Conservation (phyloP, 2,329 filamentous ascomycete genomes). For the Verticillium dahliae region DNA sequence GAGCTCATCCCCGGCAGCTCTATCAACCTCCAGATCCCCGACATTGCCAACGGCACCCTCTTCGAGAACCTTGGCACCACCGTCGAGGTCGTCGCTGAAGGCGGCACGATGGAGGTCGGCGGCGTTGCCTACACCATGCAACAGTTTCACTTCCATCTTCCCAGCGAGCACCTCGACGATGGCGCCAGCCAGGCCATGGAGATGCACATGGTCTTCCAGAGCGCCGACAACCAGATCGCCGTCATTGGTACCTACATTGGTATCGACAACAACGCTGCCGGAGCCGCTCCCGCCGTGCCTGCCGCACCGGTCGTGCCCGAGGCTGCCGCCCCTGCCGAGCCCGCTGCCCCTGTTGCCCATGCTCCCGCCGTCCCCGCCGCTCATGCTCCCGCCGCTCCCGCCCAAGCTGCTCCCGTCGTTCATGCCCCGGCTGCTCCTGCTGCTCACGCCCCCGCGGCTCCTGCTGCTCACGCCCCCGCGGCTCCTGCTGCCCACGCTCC, state of each 20-base stretch:
- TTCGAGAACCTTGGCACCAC: constrained; percentile 54
- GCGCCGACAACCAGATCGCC: constrained; percentile 29
- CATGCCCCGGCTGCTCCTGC: background rate
- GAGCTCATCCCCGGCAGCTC: constrained; percentile 11
- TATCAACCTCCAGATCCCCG: constrained; percentile 25
- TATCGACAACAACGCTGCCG: constrained; percentile 20
- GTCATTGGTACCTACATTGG: constrained; percentile 38
- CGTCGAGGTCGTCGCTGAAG: constrained; percentile 43
- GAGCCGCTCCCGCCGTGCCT: constrained; percentile 6
- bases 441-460: background rate
- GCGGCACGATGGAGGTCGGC: constrained; percentile 25
- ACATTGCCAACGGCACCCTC: constrained; percentile 31
- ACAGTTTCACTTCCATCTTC: constrained; percentile 45
- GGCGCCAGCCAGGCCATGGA: constrained; percentile 42
- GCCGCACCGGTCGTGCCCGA: constrained; percentile 3
- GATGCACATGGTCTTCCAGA: constrained; percentile 54
- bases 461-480: background rate
- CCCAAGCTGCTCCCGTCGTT: background rate
- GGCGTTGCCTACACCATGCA: constrained; percentile 28
- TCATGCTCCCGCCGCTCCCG: background rate
- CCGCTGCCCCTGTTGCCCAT: background rate
- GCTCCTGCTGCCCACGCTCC: background rate
- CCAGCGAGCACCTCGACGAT: constrained; percentile 39
- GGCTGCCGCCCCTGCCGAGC: constrained; percentile 1
- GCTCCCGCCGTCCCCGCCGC: background rate